phyloP scores from a whole-genome alignment of 768 basidiomycete species.

The Xerocomus potaroensis region DNA sequence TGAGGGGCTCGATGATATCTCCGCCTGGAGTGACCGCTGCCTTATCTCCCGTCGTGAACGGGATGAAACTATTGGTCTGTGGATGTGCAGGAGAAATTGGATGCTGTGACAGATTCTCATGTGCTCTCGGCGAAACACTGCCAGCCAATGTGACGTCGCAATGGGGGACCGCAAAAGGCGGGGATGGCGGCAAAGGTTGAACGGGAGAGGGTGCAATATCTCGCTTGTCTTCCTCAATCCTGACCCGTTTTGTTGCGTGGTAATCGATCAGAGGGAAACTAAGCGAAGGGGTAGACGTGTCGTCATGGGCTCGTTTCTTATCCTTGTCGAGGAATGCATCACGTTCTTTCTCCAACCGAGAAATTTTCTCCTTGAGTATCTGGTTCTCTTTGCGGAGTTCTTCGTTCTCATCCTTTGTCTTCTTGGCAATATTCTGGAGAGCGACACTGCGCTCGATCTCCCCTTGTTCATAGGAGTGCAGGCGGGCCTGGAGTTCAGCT shows the following conservation, averaged over 20 bases:
- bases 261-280: conserved; percentile 17
- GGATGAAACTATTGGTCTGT: conserved; percentile 31
- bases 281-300: conserved; percentile 36
- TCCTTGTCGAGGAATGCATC: conserved; percentile 34
- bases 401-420: conserved; percentile 85
- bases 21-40: conserved; percentile 20
- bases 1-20: conserved; percentile 29
- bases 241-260: conserved; percentile 37
- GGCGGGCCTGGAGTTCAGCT: conserved; percentile 79
- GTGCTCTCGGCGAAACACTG: conserved; percentile 32
- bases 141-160: conserved; percentile 31
- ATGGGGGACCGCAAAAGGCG: conserved; percentile 51
- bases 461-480: conserved; percentile 85
- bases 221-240: conserved; percentile 23
- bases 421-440: conserved; percentile 76
- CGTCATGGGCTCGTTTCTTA: conserved; percentile 58
- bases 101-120: conserved; percentile 21
- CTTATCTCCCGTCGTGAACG: conserved; percentile 32
- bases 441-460: conserved; percentile 85
- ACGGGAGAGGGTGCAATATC: conserved; percentile 14
- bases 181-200: conserved; percentile 35
- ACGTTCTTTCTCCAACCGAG: conserved; percentile 38
- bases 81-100: conserved; percentile 29
- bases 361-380: conserved; percentile 49
- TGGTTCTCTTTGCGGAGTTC: conserved; percentile 64